These are phyloP conservation scores for Pseudocercospora fuligena DNA, from an alignment of 2,329 filamentous ascomycete species.

Conservation along the genomic window DNA sequence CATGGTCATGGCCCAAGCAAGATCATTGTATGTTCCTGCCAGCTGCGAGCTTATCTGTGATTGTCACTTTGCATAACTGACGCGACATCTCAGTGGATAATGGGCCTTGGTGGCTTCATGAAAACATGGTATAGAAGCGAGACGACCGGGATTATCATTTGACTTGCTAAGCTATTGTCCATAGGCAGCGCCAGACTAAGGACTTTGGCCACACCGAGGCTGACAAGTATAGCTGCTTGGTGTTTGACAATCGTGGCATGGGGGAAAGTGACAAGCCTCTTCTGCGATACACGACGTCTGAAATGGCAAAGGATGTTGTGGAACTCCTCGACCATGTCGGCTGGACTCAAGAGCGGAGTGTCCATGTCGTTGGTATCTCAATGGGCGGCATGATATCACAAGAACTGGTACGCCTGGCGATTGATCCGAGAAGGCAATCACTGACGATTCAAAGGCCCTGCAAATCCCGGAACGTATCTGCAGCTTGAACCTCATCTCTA, in stretches of 20 bases:
- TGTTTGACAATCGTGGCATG: slow-evolving; percentile 85
- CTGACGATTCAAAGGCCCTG: slow-evolving; percentile 31
- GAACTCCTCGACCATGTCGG: slow-evolving; percentile 72
- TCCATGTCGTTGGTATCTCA: slow-evolving; percentile 77
- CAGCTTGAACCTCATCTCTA: slow-evolving; percentile 57
- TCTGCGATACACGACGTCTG: slow-evolving; percentile 76
- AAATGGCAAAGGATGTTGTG: slow-evolving; percentile 80
- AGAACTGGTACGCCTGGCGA: slow-evolving; percentile 62
- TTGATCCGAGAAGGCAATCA: neutral
- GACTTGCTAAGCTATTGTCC: neutral
- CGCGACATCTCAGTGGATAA: slow-evolving; percentile 65
- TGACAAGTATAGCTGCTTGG: slow-evolving; percentile 71
- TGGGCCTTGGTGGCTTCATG: slow-evolving; percentile 74
- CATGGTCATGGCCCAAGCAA: slow-evolving; percentile 76
- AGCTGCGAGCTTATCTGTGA: slow-evolving; percentile 19
- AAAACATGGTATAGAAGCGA: slow-evolving; percentile 58
- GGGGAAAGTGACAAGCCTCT: slow-evolving; percentile 79
- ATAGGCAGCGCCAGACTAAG: slow-evolving; percentile 77
- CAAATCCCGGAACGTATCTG: slow-evolving; percentile 55
- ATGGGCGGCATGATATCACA: slow-evolving; percentile 94
- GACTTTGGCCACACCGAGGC: slow-evolving; percentile 76
- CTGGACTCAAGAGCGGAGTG: slow-evolving; percentile 64
- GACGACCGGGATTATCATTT: neutral
- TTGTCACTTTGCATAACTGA: slow-evolving; percentile 14
- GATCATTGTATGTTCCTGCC: slow-evolving; percentile 67